These are phyloP conservation scores for Arctium minus DNA, from an alignment of 129 eudicot genomes.

Conservation along the genomic window DNA sequence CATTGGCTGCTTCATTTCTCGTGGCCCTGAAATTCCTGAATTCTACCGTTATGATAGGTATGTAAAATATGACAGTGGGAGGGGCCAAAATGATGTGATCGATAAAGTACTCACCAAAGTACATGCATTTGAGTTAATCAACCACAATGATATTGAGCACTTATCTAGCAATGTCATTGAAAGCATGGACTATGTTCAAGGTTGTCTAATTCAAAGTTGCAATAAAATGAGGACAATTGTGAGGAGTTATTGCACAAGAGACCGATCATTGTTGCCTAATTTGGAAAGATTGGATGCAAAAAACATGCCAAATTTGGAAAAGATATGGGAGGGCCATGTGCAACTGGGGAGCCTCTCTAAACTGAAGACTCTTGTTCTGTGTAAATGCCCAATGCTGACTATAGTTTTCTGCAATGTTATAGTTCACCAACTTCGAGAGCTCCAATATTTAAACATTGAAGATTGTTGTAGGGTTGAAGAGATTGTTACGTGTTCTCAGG, in stretches of 20 bases:
- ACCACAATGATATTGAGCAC: constrained; percentile 23
- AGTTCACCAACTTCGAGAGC: constrained; percentile 12
- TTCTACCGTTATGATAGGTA: constrained; percentile 25
- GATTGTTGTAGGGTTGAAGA: constrained; percentile 22
- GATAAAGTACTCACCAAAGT: constrained; percentile 15
- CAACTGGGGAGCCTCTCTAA: constrained; percentile 12
- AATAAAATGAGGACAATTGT: constrained; percentile 13
- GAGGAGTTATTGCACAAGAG: not conserved
- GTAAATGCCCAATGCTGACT: constrained; percentile 15
- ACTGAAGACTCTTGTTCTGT: constrained; percentile 13
- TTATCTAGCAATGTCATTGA: constrained; percentile 10
- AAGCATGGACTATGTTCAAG: constrained; percentile 21
- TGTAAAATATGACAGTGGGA: constrained; percentile 23
- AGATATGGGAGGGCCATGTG: constrained; percentile 12
- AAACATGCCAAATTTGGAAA: constrained; percentile 21
- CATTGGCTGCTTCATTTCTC: constrained; percentile 27
- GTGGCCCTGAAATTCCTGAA: constrained; percentile 15
- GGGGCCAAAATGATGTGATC: not conserved
- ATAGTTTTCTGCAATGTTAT: constrained; percentile 8
- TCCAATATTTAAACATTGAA: constrained; percentile 13
- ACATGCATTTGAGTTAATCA: constrained; percentile 23
- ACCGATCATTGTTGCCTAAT: constrained; percentile 19
- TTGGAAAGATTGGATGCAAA: constrained; percentile 29
- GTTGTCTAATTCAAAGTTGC: constrained; percentile 32
- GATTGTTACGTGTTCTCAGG: constrained; percentile 16